Evolutionary conservation across 2,329 filamentous ascomycete genomes (phyloP), one percentile per base, ranked within the genome.

Genomic region (Lomentospora prolificans): DNA sequence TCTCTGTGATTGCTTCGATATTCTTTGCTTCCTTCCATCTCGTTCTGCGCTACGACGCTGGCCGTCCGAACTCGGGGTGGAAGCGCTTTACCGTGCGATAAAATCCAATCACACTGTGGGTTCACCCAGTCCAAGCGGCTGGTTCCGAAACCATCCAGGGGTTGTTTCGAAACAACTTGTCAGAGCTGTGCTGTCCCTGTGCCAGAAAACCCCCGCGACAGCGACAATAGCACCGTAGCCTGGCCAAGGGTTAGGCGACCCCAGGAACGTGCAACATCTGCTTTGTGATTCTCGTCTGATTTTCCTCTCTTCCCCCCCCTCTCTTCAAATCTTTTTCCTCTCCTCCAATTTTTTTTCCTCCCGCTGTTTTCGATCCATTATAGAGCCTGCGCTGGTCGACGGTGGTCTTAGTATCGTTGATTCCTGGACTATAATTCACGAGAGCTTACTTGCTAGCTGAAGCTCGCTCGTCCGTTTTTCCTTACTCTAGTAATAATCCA

Each of bases 111-210:
- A 28, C 31, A 51, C 46, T 41, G 44, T 44, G 10, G 2, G 30
- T 33, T 33, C 9, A 27, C 31, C 22, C 10, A 9, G 53, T 50
- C 53, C 19, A 46, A 51, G 53, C 53, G 55, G 50, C 50, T 46
- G 14, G 14, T 52, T 56, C 55, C 55, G 55, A 56, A 56, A 56
- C 55, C 33, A 3, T 22, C 27, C 44, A 51, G 30, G 54, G 55
- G 55, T 14, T 8, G 55, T 56, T 56, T 56, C 55, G 39, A 53
- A 52, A 51, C 53, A 50, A 30, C 12, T 36, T 17, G 44, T 50
- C 41, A 7, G 39, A 55, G 53, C 53, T 51, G 19, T 44, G 9
- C 22, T 33, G 7, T 33, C 30, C 30, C 25, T 25, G 10, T 50
- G 10, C 3, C 46, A 50, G 17, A 48, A 30, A 17, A 5, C 41